Percentiles rank a stretch among this genome's conserved stretches.
phyloP scores from a whole-genome alignment of 305 asterid species.

The Fraxinus sp. region DNA sequence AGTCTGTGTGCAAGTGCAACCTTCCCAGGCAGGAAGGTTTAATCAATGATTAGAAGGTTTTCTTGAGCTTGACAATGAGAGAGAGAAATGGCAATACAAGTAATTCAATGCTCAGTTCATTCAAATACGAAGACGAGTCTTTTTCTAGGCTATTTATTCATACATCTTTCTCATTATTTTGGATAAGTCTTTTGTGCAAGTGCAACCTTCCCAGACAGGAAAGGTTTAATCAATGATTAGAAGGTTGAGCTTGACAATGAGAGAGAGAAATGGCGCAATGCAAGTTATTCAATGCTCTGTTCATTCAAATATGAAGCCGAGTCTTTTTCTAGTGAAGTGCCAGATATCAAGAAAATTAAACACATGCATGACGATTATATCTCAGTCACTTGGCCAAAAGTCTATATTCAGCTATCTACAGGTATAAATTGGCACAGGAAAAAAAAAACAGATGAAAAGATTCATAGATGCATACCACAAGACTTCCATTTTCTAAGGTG shows the following conservation, averaged over 20 bases:
- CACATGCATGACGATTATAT: background rate
- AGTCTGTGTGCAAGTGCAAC: background rate
- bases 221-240: background rate
- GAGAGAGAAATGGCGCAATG: background rate
- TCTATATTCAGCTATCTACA: background rate
- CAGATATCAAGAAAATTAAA: background rate
- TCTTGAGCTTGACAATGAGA: background rate
- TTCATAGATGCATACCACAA: constrained; percentile 60
- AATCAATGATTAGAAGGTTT: background rate
- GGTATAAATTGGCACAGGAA: background rate
- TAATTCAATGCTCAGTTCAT: background rate
- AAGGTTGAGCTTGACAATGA: background rate
- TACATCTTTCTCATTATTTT: background rate
- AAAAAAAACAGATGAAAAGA: background rate
- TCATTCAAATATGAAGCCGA: background rate
- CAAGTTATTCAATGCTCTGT: background rate
- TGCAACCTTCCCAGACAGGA: background rate
- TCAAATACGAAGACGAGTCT: background rate
- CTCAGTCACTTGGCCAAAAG: background rate
- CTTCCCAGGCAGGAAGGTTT: background rate
- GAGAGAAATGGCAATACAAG: background rate
- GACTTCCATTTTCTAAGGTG: constrained; percentile 75
- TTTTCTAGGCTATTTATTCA: background rate
- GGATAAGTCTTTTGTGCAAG: background rate
- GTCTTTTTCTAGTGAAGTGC: background rate